Conservation (phyloP, 225 moss, liverwort and hornwort species). For the Thuidium tamariscinum region DNA sequence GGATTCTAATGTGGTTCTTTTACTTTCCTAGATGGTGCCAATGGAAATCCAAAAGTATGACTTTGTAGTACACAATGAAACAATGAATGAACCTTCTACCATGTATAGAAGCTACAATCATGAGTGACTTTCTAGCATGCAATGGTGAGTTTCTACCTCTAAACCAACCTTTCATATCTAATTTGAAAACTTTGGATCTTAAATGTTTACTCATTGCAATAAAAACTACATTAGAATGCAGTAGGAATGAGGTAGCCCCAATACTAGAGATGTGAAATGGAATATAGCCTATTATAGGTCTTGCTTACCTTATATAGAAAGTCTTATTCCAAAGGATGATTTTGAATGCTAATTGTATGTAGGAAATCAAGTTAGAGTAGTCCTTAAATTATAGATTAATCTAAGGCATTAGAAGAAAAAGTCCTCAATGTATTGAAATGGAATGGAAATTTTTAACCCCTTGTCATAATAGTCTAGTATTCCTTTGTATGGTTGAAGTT, state of each 20-base stretch:
- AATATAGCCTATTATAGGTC: no score
- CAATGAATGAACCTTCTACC: not conserved
- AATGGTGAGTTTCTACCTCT: rapidly evolving
- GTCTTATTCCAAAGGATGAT: rapidly evolving
- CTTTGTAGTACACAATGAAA: rapidly evolving
- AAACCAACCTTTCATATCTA: rapidly evolving
- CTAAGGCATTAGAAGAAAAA: no score
- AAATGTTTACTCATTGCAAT: not conserved
- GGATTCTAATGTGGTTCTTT: rapidly evolving
- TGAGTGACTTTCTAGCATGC: no score
- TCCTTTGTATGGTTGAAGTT: no score
- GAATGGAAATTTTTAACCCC: no score
- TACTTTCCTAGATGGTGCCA: rapidly evolving
- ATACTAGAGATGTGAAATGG: not conserved
- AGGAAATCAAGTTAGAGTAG: no score
- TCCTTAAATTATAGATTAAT: no score
- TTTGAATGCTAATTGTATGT: no score
- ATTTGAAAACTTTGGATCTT: rapidly evolving
- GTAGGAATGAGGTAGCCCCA: rapidly evolving
- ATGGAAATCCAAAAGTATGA: not conserved
- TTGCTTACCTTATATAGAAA: not conserved
- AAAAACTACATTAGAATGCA: not conserved
- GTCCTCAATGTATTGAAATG: no score
- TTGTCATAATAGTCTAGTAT: no score
- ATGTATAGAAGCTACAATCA: not conserved